Conservation (phyloP, 352 stramenopile genomes). For the Globisporangium splendens region DNA sequence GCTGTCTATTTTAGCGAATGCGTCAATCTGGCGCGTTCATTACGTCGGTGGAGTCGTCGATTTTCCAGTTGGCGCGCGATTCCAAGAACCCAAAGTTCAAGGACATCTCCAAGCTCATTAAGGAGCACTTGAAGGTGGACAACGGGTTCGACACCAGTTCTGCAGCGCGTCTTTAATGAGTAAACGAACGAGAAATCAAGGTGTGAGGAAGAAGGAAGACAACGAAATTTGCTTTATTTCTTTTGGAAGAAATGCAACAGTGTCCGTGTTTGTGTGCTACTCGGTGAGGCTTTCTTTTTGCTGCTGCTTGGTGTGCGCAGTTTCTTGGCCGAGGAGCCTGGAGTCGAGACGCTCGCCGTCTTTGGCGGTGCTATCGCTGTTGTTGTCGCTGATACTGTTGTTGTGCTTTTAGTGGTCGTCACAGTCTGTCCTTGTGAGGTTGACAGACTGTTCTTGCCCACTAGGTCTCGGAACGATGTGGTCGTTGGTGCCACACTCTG, state of each 20-base stretch:
- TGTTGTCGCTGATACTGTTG: slow-evolving; percentile 11
- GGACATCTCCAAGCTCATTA: slow-evolving; percentile 92
- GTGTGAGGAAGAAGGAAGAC: too few species aligned
- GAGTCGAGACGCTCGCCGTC: too few species aligned
- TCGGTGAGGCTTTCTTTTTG: slow-evolving; percentile 4
- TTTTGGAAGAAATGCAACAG: slow-evolving; percentile 52
- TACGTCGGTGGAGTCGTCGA: slow-evolving; percentile 93
- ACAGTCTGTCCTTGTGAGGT: neutral
- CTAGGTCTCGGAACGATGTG: slow-evolving; percentile 36
- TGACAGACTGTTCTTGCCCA: slow-evolving; percentile 24
- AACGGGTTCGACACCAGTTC: slow-evolving; percentile 50
- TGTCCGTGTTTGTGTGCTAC: slow-evolving; percentile 18
- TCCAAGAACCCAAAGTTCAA: slow-evolving; percentile 94
- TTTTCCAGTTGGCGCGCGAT: slow-evolving; percentile 94
- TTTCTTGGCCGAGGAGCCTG: slow-evolving; percentile 1
- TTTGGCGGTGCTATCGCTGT: neutral
- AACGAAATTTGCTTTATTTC: slow-evolving; percentile 2
- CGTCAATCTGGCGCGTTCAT: slow-evolving; percentile 91
- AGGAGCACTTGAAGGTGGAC: slow-evolving; percentile 79
- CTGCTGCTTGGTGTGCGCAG: neutral
- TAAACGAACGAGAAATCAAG: neutral
- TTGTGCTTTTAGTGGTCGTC: slow-evolving; percentile 6
- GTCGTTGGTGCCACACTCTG: neutral
- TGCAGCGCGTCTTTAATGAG: slow-evolving; percentile 10
- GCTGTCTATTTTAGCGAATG: slow-evolving; percentile 70